Base-by-base conservation (phyloP, 2,329 filamentous ascomycete species). In the Hypomyces rosellus region DNA sequence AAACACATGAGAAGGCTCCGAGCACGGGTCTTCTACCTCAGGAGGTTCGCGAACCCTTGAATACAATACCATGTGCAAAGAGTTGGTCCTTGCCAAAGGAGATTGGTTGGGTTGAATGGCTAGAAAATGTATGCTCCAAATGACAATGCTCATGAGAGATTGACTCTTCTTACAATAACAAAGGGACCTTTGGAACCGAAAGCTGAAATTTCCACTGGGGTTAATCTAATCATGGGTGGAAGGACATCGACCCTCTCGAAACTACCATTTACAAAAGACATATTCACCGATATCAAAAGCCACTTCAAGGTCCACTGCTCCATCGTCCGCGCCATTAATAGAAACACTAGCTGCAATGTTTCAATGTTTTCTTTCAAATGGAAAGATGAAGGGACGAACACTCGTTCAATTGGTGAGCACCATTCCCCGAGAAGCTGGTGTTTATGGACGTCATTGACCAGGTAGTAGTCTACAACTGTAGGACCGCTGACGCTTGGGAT, bases 281-380 rank as follows among this genome's bases (percentile, higher is more conserved):
- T 13, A 16, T 41, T 50, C 4, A 14, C 18, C 18, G 4, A 34
- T 2, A 41, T 51, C n/a, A 43, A 40, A 15, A n/a, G 13, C 5
- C n/a, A 40, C 3, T 18, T 55, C 3, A 44, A 49, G 4, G 20
- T 55, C 1, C 54, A 56, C 13, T 33, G 40, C 3, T 49, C 44
- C 5, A 47, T 56, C 18, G 33, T 55, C 5, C 36, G 44, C 2
- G 45, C 46, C 25, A 55, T 55, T 13, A 52, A 56, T 15, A 48
- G 55, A 20, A 55, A 53, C 33, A 52, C 48, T 7, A 56, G 48
- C 16, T 56, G 55, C n/a, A 46, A 22, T 5, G 39, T 45, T 34
- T 36, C 42, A 18, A 48, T 43, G 16, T 50, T 55, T 15, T 48
- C 34, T 8, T 9, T 3, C 1, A 3, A 16, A 16, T 43, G 20